Evolutionary conservation across 176 grass and related monocot genomes (phyloP).

Genomic region (Calamus simplicifolius): DNA sequence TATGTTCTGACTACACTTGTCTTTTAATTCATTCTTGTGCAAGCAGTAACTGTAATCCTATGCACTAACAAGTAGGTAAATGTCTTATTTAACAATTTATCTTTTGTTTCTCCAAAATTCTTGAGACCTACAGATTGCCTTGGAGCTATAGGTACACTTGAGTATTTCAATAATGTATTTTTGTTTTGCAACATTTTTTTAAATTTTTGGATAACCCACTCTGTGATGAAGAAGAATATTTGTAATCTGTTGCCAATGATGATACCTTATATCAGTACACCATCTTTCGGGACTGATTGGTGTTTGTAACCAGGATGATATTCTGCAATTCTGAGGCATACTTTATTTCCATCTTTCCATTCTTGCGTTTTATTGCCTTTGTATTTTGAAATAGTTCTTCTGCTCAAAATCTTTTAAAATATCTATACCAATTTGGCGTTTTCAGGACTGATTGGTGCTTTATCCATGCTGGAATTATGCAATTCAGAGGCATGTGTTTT

Average conservation of each 20-base stretch:
- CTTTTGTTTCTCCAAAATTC: too few relatives aligned
- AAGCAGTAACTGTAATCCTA: too few relatives aligned
- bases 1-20: too few relatives aligned
- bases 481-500: not conserved
- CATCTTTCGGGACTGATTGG: slow-evolving; percentile 27
- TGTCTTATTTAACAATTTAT: too few relatives aligned
- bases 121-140: too few relatives aligned
- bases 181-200: too few relatives aligned
- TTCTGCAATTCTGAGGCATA: slow-evolving; percentile 8
- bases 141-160: too few relatives aligned
- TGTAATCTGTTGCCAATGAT: not conserved
- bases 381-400: not conserved
- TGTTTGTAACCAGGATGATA: slow-evolving; percentile 6
- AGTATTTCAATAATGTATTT: too few relatives aligned
- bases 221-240: too few relatives aligned
- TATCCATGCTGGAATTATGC: not conserved
- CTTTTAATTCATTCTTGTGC: too few relatives aligned
- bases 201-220: too few relatives aligned
- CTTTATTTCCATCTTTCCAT: not conserved
- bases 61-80: too few relatives aligned
- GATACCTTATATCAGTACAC: slow-evolving; percentile 9
- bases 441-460: slow-evolving; percentile 2
- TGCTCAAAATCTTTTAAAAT: not conserved
- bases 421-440: not conserved
- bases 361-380: not conserved